Base-by-base conservation (phyloP, 2,329 filamentous ascomycete genomes). In the Simplicillium aogashimaense region DNA sequence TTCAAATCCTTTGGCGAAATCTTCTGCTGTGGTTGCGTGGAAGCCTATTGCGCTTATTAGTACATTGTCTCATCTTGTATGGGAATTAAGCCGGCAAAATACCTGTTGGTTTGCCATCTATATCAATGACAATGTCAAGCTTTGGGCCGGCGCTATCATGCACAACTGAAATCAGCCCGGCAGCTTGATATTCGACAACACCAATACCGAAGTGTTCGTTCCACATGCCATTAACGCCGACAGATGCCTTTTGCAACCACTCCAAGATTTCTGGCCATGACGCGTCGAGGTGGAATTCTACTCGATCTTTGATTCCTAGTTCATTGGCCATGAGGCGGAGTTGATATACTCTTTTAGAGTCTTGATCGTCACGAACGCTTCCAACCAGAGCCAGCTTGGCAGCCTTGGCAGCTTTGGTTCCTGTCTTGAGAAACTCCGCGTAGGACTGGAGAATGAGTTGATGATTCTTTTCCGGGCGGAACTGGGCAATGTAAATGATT, bases 171-270 rank as follows among this genome's bases (percentile, higher is more conserved):
- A 98, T 88, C 43, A 98, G 68, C 1, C 92, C 92, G 0, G 92
- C 92, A 4, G 92, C 92, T 58, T 97, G 89, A 57, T 97, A 98
- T 67, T 98, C 92, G 32, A 98, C 92, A 13, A 97, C 89, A 2
- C 92, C 92, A 43, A 98, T 98, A 16, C 92, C 92, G 58, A 98
- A 98, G 61, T 98, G 92, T 65, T 98, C 92, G 58, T 95, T 97
- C 90, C 92, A 98, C 92, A 98, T 98, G 54, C 85, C 87, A 52
- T 98, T 98, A 25, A 94, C 88, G 37, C 92, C 92, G 2, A 98
- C 76, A 14, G 79, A 90, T 4, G 84, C 81, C 46, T 70, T 78
- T 39, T 77, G 68, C 45, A 97, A 69, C 76, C 86, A 88, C 28
- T 83, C 74, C 9, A 95, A 69, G 39, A 98, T 86, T 50, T 87